A percentile compares a stretch with the other conserved stretches of the same genome.
phyloP scores from a whole-genome alignment of 164 flowering plant species.

The Kingdonia uniflora region DNA sequence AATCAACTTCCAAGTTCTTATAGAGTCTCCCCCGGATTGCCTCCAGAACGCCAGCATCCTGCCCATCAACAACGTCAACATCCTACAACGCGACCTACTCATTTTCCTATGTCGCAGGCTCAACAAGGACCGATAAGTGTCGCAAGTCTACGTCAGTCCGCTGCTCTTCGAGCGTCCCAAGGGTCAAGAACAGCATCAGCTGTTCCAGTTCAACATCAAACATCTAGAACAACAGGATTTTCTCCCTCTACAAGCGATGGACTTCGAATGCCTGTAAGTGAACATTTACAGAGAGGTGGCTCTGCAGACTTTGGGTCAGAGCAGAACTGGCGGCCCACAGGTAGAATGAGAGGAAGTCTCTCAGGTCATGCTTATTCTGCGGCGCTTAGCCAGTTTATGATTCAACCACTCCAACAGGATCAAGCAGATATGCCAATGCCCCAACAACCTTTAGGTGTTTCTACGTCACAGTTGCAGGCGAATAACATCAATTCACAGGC shows the following conservation, averaged over 20 bases:
- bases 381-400: slow-evolving; percentile 39
- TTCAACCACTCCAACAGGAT: slow-evolving; percentile 31
- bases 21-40: slow-evolving; percentile 13
- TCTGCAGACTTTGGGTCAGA: slow-evolving; percentile 26
- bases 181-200: slow-evolving; percentile 19
- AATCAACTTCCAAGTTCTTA: slow-evolving; percentile 17
- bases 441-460: slow-evolving; percentile 9
- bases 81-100: slow-evolving; percentile 8
- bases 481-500: slow-evolving; percentile 15
- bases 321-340: slow-evolving; percentile 50
- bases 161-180: slow-evolving; percentile 13
- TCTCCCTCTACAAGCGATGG: slow-evolving; percentile 10
- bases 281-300: slow-evolving; percentile 18
- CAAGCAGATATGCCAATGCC: slow-evolving; percentile 25
- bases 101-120: slow-evolving; percentile 10
- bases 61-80: slow-evolving; percentile 11
- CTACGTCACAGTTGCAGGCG: slow-evolving; percentile 17
- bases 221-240: slow-evolving; percentile 20
- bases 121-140: slow-evolving; percentile 27
- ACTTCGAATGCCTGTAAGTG: slow-evolving; percentile 16
- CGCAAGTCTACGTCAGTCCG: slow-evolving; percentile 8
- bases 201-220: slow-evolving; percentile 25
- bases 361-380: slow-evolving; percentile 38
- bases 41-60: slow-evolving; percentile 17
- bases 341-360: slow-evolving; percentile 84